A percentile compares a stretch with the other conserved stretches of the same genome.
phyloP scores from a whole-genome alignment of 2,329 filamentous ascomycete species.

The Penicillium sp. region DNA sequence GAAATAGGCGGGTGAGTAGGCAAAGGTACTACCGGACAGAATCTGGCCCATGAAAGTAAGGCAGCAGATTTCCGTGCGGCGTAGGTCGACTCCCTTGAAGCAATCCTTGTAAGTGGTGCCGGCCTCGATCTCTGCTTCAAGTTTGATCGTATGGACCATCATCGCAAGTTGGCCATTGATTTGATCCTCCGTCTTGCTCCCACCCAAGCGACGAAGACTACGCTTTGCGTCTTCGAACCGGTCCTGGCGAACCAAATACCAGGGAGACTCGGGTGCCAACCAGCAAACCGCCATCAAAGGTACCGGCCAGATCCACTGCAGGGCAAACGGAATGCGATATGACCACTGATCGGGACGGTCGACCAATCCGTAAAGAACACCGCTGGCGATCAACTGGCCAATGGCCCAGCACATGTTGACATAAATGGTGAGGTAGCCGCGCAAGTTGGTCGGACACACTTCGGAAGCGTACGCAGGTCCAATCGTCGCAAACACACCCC shows the following conservation, averaged over 20 bases:
- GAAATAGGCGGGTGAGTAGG: constrained; percentile 45
- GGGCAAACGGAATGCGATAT: constrained; percentile 42
- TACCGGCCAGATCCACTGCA: constrained; percentile 35
- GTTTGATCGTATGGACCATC: constrained; percentile 44
- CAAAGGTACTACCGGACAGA: constrained; percentile 40
- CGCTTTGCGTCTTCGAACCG: constrained; percentile 26
- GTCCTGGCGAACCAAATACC: constrained; percentile 30
- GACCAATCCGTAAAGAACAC: constrained; percentile 37
- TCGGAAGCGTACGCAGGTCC: constrained; percentile 34
- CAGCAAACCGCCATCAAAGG: constrained; percentile 27
- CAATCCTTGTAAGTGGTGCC: constrained; percentile 37
- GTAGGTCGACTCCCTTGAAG: constrained; percentile 37
- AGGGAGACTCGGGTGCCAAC: constrained; percentile 33
- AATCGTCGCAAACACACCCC: constrained; percentile 38
- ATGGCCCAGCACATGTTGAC: constrained; percentile 48
- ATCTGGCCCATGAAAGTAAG: constrained; percentile 43
- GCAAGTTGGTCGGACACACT: constrained; percentile 32
- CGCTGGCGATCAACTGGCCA: constrained; percentile 32
- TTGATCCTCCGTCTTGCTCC: constrained; percentile 27
- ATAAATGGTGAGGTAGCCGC: constrained; percentile 39
- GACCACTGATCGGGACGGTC: constrained; percentile 37
- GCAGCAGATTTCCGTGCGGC: constrained; percentile 49
- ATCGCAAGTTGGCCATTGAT: constrained; percentile 35
- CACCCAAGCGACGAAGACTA: constrained; percentile 24
- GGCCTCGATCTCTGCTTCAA: constrained; percentile 34